Evolutionary conservation across 75 land plant species (phyloP).

Genomic region (Selaginella tamariscina): DNA sequence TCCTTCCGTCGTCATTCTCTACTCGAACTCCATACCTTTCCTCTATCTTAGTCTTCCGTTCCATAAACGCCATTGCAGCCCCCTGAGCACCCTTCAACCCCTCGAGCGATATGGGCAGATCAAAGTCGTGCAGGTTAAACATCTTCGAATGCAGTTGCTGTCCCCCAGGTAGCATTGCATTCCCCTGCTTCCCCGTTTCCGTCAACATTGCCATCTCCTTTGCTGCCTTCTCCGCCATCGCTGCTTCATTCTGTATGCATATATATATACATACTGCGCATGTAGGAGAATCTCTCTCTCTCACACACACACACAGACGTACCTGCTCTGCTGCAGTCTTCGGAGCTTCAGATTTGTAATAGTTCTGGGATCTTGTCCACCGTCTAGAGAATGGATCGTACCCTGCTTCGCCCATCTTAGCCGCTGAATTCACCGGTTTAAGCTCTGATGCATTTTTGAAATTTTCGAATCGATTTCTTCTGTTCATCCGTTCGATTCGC

Average conservation of each 20-base stretch:
- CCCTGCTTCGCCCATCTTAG: constrained; percentile 88
- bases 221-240: constrained; percentile 6
- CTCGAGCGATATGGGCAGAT: constrained; percentile 60
- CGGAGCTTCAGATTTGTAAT: constrained; percentile 43
- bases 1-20: constrained; percentile 69
- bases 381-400: constrained; percentile 95
- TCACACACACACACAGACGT: too few species aligned
- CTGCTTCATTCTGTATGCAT: constrained; percentile 1
- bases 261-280: too few species aligned
- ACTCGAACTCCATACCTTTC: constrained; percentile 60
- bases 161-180: constrained; percentile 14
- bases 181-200: constrained; percentile 22
- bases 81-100: constrained; percentile 76
- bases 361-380: constrained; percentile 87
- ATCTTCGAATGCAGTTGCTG: constrained; percentile 50
- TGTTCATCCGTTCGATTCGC: constrained; percentile 75
- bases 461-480: constrained; percentile 70
- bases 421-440: constrained; percentile 49
- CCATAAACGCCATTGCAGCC: constrained; percentile 43
- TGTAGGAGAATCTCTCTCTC: too few species aligned
- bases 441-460: constrained; percentile 77
- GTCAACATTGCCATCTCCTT: constrained; percentile 8
- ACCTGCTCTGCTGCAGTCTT: constrained; percentile 18
- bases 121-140: constrained; percentile 58
- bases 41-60: constrained; percentile 69